Percentiles rank a stretch among this genome's conserved stretches.
Evolutionary conservation across 2,329 filamentous ascomycete genomes (phyloP).

Genomic region (Fusarium solani-melongenae): DNA sequence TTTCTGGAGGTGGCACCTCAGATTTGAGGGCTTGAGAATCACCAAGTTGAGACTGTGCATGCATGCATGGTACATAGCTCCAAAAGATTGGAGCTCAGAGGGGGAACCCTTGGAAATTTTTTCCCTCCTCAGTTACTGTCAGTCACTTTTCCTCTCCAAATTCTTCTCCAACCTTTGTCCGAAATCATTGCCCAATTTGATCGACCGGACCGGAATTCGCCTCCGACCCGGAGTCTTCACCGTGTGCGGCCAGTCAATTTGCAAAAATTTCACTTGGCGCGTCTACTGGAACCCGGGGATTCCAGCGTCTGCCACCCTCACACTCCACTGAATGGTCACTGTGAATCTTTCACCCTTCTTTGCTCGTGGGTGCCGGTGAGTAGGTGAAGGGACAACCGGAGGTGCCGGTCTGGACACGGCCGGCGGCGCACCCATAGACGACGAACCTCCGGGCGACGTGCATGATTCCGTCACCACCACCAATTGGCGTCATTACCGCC

Average conservation of each 20-base stretch:
- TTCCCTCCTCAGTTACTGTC: not conserved
- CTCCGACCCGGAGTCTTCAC: conserved; percentile 28
- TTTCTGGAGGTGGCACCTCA: conserved; percentile 13
- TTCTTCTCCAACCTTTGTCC: conserved; percentile 5
- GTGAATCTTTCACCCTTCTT: conserved; percentile 6
- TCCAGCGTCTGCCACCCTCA: conserved; percentile 4
- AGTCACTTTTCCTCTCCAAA: conserved; percentile 17
- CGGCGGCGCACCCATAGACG: not conserved
- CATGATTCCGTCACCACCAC: conserved; percentile 6
- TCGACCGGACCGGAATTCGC: conserved; percentile 30
- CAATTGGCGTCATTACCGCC: not conserved
- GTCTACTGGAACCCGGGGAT: conserved; percentile 11
- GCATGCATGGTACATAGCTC: conserved; percentile 19
- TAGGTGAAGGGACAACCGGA: conserved; percentile 22
- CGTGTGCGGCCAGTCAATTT: conserved; percentile 9
- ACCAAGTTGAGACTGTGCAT: conserved; percentile 1
- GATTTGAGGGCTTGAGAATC: conserved; percentile 25
- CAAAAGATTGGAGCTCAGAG: conserved; percentile 7
- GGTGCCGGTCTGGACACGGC: conserved; percentile 12
- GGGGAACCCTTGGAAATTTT: conserved; percentile 10
- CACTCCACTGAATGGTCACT: conserved; percentile 25
- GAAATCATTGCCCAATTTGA: conserved; percentile 1
- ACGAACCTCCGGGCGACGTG: conserved; percentile 5
- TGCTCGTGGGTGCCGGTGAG: conserved; percentile 12
- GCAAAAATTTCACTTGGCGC: conserved; percentile 19